phyloP scores from a whole-genome alignment of 345 rosid genomes.

The Luvunga scandens region DNA sequence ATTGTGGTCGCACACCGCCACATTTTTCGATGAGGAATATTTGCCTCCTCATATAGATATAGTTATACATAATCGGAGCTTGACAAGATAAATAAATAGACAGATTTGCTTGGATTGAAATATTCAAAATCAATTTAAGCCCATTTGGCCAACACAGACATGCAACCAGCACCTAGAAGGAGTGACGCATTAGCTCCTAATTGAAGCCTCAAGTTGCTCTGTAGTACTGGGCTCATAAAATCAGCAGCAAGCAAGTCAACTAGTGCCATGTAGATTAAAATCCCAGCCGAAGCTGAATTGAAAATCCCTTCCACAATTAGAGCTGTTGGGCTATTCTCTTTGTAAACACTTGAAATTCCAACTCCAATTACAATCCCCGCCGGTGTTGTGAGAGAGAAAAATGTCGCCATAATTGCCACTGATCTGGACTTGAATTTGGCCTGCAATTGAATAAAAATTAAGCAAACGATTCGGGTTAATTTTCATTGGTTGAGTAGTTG shows the following conservation, averaged over 20 bases:
- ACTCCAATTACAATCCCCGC: slow-evolving; percentile 64
- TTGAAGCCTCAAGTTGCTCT: slow-evolving; percentile 47
- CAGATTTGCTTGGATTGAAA: background rate
- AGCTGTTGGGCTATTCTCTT: slow-evolving; percentile 44
- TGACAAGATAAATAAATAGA: too few species aligned
- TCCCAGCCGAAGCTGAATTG: slow-evolving; percentile 67
- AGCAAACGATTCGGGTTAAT: background rate
- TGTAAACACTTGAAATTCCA: slow-evolving; percentile 45
- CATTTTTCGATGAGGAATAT: background rate
- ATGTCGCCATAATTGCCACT: slow-evolving; percentile 54
- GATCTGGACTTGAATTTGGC: slow-evolving; percentile 51
- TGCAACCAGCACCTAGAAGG: slow-evolving; percentile 56
- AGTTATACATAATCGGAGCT: too few species aligned
- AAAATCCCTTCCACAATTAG: slow-evolving; percentile 58
- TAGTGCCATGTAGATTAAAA: slow-evolving; percentile 74
- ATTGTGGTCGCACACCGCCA: background rate
- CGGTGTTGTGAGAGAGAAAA: slow-evolving; percentile 69
- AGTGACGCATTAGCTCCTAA: slow-evolving; percentile 54
- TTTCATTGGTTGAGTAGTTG: background rate
- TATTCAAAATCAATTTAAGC: slow-evolving; percentile 24
- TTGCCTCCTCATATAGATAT: background rate
- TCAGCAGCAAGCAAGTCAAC: slow-evolving; percentile 81
- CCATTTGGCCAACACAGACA: slow-evolving; percentile 73
- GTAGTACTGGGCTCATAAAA: slow-evolving; percentile 60
- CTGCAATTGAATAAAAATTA: slow-evolving; percentile 14